Conservation (phyloP, 306 rosid genomes). For the Ormosia emarginata region DNA sequence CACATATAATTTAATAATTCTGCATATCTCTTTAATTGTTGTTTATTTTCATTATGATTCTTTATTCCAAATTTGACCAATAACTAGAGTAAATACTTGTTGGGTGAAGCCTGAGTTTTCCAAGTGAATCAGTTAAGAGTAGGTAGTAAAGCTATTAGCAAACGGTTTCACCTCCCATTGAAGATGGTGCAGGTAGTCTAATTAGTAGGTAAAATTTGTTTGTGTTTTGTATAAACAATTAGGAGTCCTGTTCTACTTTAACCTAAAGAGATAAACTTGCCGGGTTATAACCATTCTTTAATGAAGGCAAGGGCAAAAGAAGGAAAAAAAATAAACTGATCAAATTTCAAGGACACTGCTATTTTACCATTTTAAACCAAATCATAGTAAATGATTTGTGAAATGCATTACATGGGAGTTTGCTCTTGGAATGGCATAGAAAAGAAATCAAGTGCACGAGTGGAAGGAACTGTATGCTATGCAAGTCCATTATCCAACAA, state of each 20-base stretch:
- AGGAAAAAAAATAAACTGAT: background rate
- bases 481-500: constrained; percentile 21
- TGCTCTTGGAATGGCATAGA: constrained; percentile 17
- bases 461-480: constrained; percentile 28
- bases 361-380: constrained; percentile 4
- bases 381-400: constrained; percentile 23
- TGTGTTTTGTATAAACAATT: constrained; percentile 8
- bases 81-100: background rate
- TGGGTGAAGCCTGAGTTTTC: background rate
- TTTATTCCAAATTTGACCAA: constrained; percentile 16
- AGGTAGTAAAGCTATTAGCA: constrained; percentile 24
- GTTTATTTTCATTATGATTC: background rate
- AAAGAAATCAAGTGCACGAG: constrained; percentile 37
- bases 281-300: background rate
- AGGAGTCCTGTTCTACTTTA: background rate
- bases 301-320: background rate
- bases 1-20: background rate
- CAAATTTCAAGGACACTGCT: constrained; percentile 10
- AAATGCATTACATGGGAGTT: constrained; percentile 25
- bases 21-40: background rate
- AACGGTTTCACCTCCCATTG: constrained; percentile 9
- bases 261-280: background rate
- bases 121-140: constrained; percentile 16
- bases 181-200: constrained; percentile 6
- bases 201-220: constrained; percentile 20